These are phyloP conservation scores for Gossypium turneri DNA, from an alignment of 345 rosid genomes.

Conservation along the genomic window DNA sequence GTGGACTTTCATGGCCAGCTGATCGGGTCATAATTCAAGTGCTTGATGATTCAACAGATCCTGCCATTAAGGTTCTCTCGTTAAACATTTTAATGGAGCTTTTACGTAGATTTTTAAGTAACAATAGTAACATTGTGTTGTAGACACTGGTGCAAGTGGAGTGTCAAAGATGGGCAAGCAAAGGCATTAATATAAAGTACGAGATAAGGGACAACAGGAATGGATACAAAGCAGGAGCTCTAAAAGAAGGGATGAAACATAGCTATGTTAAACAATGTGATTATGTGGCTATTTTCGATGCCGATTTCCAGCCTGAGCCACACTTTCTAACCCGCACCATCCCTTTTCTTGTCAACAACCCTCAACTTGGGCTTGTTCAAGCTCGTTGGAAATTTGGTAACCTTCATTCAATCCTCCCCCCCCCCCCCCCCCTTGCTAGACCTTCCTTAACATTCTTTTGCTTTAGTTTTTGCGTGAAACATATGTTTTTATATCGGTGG, in stretches of 20 bases:
- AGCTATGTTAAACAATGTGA: constrained; percentile 73
- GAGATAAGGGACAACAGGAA: constrained; percentile 15
- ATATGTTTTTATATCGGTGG: not conserved
- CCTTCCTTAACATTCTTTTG: not conserved
- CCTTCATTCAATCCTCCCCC: not conserved
- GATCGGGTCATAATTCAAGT: constrained; percentile 82
- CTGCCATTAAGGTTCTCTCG: constrained; percentile 40
- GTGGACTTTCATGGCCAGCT: constrained; percentile 82
- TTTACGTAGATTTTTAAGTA: not conserved
- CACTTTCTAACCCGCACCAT: constrained; percentile 2
- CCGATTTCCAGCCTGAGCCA: constrained; percentile 42
- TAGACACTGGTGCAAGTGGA: not conserved
- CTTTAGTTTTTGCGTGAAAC: not conserved
- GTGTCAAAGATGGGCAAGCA: constrained; percentile 11
- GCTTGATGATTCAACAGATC: constrained; percentile 85
- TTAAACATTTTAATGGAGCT: not conserved
- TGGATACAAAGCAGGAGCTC: constrained; percentile 11
- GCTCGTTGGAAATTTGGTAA: constrained; percentile 94
- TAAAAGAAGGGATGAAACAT: constrained; percentile 12
- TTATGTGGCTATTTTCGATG: constrained; percentile 77
- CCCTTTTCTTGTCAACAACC: constrained; percentile 32
- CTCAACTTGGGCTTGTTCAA: constrained; percentile 71
- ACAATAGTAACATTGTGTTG: not conserved
- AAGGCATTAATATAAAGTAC: constrained; percentile 11
- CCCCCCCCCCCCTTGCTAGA: not conserved